These are phyloP conservation scores for Immersiella caudata DNA, from an alignment of 495 filamentous ascomycete genomes.

Conservation along the genomic window DNA sequence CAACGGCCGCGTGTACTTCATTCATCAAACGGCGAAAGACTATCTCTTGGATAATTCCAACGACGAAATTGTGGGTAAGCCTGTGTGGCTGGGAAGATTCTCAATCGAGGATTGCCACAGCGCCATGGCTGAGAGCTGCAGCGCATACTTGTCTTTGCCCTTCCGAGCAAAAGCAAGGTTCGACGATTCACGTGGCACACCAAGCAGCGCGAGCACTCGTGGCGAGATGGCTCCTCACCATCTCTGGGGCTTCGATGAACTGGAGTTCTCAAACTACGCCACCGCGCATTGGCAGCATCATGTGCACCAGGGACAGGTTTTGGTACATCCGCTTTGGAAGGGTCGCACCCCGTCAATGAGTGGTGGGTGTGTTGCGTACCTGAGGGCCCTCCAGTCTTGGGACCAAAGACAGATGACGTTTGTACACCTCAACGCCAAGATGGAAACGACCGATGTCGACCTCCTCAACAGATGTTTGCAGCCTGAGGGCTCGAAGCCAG, in stretches of 20 bases:
- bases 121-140: constrained; percentile 25
- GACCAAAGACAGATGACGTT: constrained; percentile 9
- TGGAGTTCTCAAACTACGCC: constrained; percentile 19
- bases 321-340: constrained; percentile 7
- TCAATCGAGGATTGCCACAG: constrained; percentile 21
- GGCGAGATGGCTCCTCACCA: not conserved
- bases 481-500: not conserved
- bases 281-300: constrained; percentile 14
- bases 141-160: constrained; percentile 24
- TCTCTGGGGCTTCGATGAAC: constrained; percentile 16
- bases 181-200: not conserved
- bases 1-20: constrained; percentile 38
- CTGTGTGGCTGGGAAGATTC: constrained; percentile 25
- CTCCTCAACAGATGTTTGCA: not conserved
- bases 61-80: constrained; percentile 5
- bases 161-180: constrained; percentile 10
- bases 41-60: constrained; percentile 31
- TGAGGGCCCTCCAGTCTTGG: constrained; percentile 14
- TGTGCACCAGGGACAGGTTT: not conserved
- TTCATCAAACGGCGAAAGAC: constrained; percentile 52
- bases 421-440: not conserved
- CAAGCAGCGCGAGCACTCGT: not conserved
- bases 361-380: not conserved
- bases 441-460: not conserved
- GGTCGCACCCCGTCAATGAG: not conserved